Evolutionary conservation across 2,329 filamentous ascomycete genomes (phyloP), one percentile per base, ranked within the genome.

Genomic region (Sporothrix humicola): DNA sequence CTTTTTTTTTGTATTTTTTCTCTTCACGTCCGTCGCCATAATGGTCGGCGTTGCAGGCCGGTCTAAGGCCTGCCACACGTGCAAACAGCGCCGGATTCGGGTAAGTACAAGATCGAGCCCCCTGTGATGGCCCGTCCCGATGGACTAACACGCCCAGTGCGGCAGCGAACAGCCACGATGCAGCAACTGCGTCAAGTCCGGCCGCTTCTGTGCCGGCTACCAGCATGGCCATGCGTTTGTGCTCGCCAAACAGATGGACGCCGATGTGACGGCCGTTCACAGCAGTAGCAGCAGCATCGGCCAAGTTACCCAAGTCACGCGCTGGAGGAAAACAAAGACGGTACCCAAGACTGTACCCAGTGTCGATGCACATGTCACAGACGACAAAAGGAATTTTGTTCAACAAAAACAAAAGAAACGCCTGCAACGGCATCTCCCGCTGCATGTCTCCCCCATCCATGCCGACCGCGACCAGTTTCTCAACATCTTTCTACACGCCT

Each of bases 51-150:
- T 48, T 54, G 6, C 50, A 17, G 50, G 50, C 15, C 50, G n/a
- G n/a, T 54, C 50, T 17, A 54, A 54, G 50, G 50, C 50, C 6
- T 54, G 50, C 50, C 50, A 54, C 50, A 54, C 50, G 50, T 54
- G 50, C 50, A 54, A 20, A 54, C 50, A 54, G 17, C 50, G 50
- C 50, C 50, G 50, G 17, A 54, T 17, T 48, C 44, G 50, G 50
- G 50, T 54, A 54, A 54, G 50, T 26, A 26, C 23, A 26, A 20
- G 17, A 54, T 54, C 50, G 15, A 54, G 50, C 15, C 50, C n/a
- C 50, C 13, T 48, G 44, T 48, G 44, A 48, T 48, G 44, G 44
- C 44, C 44, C 44, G 44, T 48, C 44, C 44, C 44, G 44, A 48
- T 48, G 13, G 50, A 54, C 50, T 54, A 20, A 54, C 15, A 54